A percentile compares a stretch with the other conserved stretches of the same genome.
Evolutionary conservation across 805 yeast genomes (phyloP).

Genomic region (Lachancea lanzarotensis): DNA sequence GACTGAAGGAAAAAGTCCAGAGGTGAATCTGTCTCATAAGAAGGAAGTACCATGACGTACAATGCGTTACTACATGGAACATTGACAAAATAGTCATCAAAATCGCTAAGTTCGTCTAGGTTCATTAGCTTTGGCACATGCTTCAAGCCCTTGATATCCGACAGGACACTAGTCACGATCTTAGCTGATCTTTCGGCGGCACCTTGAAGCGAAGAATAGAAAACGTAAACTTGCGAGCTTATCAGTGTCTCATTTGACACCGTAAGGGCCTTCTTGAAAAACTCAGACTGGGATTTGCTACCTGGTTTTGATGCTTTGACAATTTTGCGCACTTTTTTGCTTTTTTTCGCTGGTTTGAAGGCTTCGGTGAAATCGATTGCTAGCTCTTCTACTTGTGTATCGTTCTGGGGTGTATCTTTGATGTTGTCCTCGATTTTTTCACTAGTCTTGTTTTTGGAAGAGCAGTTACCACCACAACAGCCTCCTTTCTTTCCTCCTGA

Average conservation of each 20-base stretch:
- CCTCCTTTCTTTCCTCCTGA: constrained; percentile 18
- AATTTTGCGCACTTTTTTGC: constrained; percentile 13
- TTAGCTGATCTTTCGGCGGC: constrained; percentile 67
- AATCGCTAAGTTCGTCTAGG: constrained; percentile 75
- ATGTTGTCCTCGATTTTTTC: constrained; percentile 1
- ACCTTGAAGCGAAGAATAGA: constrained; percentile 84
- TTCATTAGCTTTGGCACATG: constrained; percentile 51
- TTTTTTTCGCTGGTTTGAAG: constrained; percentile 24
- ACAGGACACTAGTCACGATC: constrained; percentile 38
- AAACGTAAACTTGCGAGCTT: constrained; percentile 56
- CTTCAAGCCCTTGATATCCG: constrained; percentile 22
- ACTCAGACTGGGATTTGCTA: constrained; percentile 9
- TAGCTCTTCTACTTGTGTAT: constrained; percentile 32
- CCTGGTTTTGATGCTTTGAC: constrained; percentile 21
- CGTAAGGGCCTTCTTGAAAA: constrained; percentile 31
- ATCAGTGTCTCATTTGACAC: constrained; percentile 38
- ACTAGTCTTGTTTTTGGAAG: constrained; percentile 22
- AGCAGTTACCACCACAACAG: constrained; percentile 32
- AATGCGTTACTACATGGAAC: constrained; percentile 51
- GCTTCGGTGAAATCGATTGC: constrained; percentile 38
- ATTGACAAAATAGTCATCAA: constrained; percentile 72
- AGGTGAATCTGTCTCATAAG: constrained; percentile 90
- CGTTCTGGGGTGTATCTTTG: constrained; percentile 7
- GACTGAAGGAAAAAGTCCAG: constrained; percentile 80
- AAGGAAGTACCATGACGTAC: constrained; percentile 74